Evolutionary conservation across 495 filamentous ascomycete genomes (phyloP).

Genomic region (Staphylotrichum longicolle): DNA sequence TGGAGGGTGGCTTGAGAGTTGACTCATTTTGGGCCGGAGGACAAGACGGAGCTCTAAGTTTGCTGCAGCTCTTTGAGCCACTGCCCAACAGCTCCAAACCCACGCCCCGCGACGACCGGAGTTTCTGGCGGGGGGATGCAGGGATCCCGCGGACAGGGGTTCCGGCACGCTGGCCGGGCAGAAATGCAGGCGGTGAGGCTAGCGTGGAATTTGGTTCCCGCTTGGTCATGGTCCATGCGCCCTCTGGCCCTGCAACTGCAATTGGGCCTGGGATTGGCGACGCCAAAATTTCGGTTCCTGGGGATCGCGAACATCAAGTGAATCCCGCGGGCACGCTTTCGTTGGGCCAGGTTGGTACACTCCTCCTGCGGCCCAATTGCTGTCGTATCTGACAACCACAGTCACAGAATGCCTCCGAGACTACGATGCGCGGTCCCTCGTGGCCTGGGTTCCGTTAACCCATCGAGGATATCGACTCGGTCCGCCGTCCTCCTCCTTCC

Average conservation of each 20-base stretch:
- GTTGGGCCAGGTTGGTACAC: constrained; percentile 16
- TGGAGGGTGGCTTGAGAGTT: constrained; percentile 14
- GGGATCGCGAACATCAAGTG: constrained; percentile 14
- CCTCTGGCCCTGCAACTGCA: too few species aligned
- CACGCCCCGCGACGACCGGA: constrained; percentile 26
- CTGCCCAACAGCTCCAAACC: neutral
- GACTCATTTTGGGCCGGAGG: constrained; percentile 29
- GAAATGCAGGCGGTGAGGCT: constrained; percentile 30
- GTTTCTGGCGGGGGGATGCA: constrained; percentile 26
- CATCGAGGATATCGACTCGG: constrained; percentile 23
- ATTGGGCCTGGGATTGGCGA: constrained; percentile 17
- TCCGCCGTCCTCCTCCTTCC: constrained; percentile 25
- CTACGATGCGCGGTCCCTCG: constrained; percentile 33
- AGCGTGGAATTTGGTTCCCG: constrained; percentile 6
- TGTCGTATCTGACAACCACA: neutral
- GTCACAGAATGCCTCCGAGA: constrained; percentile 33
- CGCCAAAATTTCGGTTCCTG: constrained; percentile 34
- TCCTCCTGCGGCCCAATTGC: neutral
- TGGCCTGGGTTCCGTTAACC: constrained; percentile 27
- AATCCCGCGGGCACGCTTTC: neutral
- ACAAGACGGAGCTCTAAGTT: constrained; percentile 16
- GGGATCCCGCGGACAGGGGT: constrained; percentile 17
- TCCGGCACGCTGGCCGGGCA: constrained; percentile 15
- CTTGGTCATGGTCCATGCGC: constrained; percentile 11
- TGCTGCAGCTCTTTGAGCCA: constrained; percentile 13